Base-by-base conservation (phyloP, 805 yeast species). In the Pichia rugopelliculosa region DNA sequence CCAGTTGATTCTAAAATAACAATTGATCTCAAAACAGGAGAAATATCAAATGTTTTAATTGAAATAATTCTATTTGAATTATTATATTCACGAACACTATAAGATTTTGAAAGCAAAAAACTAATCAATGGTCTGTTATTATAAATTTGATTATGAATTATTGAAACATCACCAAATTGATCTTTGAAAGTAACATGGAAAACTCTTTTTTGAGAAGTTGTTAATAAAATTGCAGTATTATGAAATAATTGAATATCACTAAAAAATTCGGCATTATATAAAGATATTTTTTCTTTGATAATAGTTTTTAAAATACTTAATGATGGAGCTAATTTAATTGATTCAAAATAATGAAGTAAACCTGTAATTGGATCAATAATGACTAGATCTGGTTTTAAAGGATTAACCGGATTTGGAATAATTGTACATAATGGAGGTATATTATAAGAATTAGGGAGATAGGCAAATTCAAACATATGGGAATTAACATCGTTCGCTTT, bases 161-260 rank as follows among this genome's bases (percentile, higher is more conserved):
- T 47, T 11, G 59, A 58, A 1, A 86, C 80, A 56, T 79, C 82
- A 27, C 95, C 91, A 33, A 76, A 70, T 41, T 77, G 70, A 61
- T 88, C 93, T 51, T 84, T 75, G 27, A 89, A 67, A 0, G 82
- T 70, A 2, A 87, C 58, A 39, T 86, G 68, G 6, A 82, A 61
- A 39, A 83, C 77, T 50, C 90, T 71, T 22, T 87, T 87, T 51
- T 76, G 68, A 4, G 85, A 77, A 0, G 96, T 87, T 8, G 88
- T 76, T 9, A 84, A 58, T 0, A 83, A 70, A 5, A 87, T 69
- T 2, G 96, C 96, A 1, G 84, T 79, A 0, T 93, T 90, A 53
- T 81, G 87, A 11, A 83, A 72, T 50, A 76, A 76, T 46, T 79
- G 77, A 1, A 83, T 74, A 36, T 71, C 56, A 1, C 79, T 75